phyloP scores from a whole-genome alignment of 176 grass and related monocot species.

The Alloteropsis semialata region DNA sequence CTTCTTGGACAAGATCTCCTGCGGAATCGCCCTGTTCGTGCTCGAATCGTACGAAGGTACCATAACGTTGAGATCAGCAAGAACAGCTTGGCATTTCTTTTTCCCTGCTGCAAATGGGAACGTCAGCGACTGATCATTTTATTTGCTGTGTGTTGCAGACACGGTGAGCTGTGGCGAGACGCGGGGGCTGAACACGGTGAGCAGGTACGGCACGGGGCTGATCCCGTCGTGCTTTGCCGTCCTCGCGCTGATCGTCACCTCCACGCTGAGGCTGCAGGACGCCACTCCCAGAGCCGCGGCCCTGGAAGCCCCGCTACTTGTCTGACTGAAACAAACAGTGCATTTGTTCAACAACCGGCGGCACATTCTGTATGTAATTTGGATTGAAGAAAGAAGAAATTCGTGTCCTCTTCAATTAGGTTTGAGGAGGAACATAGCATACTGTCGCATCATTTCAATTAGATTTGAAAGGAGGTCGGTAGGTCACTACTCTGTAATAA shows the following conservation, averaged over 20 bases:
- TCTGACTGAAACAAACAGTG: background rate
- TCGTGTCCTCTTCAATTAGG: constrained; percentile 22
- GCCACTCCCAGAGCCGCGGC: background rate
- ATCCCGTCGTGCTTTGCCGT: constrained; percentile 51
- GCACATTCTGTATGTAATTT: background rate
- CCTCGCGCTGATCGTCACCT: constrained; percentile 35
- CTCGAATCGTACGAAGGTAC: constrained; percentile 80
- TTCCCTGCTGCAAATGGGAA: background rate
- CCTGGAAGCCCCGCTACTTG: constrained; percentile 48
- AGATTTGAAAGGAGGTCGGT: constrained; percentile 34
- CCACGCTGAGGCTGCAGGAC: constrained; percentile 42
- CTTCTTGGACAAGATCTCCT: constrained; percentile 76
- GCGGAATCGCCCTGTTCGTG: constrained; percentile 58
- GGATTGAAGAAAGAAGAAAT: background rate
- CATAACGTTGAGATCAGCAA: background rate
- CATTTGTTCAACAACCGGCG: background rate
- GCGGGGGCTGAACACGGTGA: constrained; percentile 43
- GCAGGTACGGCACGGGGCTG: constrained; percentile 49
- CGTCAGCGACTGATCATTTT: background rate
- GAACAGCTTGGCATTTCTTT: background rate
- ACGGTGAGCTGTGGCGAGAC: constrained; percentile 29
- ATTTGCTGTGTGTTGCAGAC: background rate
- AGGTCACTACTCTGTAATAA: background rate
- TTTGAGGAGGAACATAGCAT: constrained; percentile 19
- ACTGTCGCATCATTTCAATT: constrained; percentile 13